Base-by-base conservation (phyloP, 768 basidiomycete genomes). In the Trametes villosa region DNA sequence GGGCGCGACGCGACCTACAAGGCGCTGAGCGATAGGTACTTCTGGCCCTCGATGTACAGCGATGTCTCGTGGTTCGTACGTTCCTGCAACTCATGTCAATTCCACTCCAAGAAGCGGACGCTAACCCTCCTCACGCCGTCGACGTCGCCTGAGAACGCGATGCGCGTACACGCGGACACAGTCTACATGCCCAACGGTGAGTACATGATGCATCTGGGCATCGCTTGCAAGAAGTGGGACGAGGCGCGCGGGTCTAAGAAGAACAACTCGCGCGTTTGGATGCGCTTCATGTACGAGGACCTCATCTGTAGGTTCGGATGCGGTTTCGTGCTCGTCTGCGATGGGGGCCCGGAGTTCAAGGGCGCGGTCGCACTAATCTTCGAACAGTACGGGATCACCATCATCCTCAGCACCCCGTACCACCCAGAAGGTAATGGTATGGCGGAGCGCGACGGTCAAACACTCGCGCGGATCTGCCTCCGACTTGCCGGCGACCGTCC, bases 11-110 rank as follows among this genome's bases (percentile, higher is more conserved):
- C 72, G 2, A 61, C 62, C 1, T 59, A 51, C 33, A 26, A 42
- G 4, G 22, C 15, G 0, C 24, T 67, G 3, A 9, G 9, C 4
- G 59, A 62, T 13, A 41, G 53, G 6, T 65, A 57, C 49, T 68
- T 27, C 27, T 70, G 69, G 69, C 65, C 67, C 0, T 55, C 38
- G 0, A 47, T 71, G 8, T 52, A 70, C 38, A 59, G 68, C 15
- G 62, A 74, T 11, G 49, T 76, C 7, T 40, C 64, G 1, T 75
- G 67, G 49, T 75, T 72, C 36, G 65, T 77, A 0, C 54, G 66
- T 1, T 75, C 74, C 0, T 79, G 77, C 61, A 59, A 71, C 17
- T 58, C 66, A 8, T 78, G 76, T 33, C 76, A 78, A 53, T 55
- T 70, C 9, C 60, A 66, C 0, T 65, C 75, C 0, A 55, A 57